Evolutionary conservation across 495 filamentous ascomycete species (phyloP), one percentile per base, ranked within the genome.

Genomic region (Penicillium roqueforti): DNA sequence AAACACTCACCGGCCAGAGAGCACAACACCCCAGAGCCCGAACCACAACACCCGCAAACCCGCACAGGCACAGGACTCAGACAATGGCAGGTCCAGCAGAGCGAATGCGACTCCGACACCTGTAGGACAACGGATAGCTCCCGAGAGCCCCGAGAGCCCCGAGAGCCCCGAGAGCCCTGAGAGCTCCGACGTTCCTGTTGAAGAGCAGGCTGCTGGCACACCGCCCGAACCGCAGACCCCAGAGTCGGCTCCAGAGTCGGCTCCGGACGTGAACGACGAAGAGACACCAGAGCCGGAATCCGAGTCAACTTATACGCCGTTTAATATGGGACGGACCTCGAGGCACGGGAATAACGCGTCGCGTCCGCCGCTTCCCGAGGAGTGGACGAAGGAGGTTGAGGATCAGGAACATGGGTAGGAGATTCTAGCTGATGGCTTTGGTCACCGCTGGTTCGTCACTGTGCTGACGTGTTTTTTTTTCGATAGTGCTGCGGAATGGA

Each of bases 351-450:
- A 50, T 38, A n/a, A 19, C 10, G 23, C 22, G 36, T 28, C 16
- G 8, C 47, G 47, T 26, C 47, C 47, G 25, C 47, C 34, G 11
- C 47, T 50, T 28, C 47, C 47, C 6, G 47, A 39, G 32, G 36
- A 5, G 23, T 50, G 47, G 47, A 50, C 47, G 11, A 37, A 29
- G 25, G 47, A 50, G 4, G 7, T 10, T 14, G 47, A 50, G 34
- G 47, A 31, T 5, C 47, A 3, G n/a, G 23, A 50, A 6, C 14
- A 26, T 16, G 47, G 22, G 47, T 50, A 40, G 20, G 47, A 1
- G 8, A 20, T 16, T 19, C 22, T 23, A 20, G 2, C 18, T 54
- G 44, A 34, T 50, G 14, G 16, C 3, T 26, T 11, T 18, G 23
- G 34, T 39, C 19, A 13, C 10, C 6, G 20, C 16, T 40, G n/a